Percentiles rank a stretch among this genome's conserved stretches.
Conservation (phyloP, 2,329 filamentous ascomycete genomes). For the Colletotrichum brevisporum region DNA sequence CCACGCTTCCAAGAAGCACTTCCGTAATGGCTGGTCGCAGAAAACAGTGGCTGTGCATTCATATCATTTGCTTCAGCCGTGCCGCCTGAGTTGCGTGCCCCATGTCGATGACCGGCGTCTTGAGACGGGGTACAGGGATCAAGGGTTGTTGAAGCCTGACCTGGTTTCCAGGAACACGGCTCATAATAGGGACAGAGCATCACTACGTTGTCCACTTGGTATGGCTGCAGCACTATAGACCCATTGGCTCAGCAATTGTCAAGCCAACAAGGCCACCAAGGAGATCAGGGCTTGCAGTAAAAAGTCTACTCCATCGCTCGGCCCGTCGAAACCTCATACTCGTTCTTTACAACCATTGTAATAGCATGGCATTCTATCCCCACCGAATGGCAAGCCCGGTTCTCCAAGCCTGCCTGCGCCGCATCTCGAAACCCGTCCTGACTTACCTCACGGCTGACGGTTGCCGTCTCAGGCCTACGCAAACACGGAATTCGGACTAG, state of each 20-base stretch:
- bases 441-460: not conserved
- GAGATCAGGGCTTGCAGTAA: not conserved
- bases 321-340: not conserved
- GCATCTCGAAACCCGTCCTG: not conserved
- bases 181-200: not conserved
- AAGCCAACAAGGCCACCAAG: not conserved
- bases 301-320: not conserved
- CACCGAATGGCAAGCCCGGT: not conserved
- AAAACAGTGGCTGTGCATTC: not conserved
- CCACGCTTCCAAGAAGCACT: no score
- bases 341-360: not conserved
- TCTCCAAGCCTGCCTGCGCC: not conserved
- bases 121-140: constrained; percentile 17
- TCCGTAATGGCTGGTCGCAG: not conserved
- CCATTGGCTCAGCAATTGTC: no score
- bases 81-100: not conserved
- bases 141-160: not conserved
- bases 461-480: not conserved
- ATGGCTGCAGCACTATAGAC: not conserved
- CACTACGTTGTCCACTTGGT: not conserved
- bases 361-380: not conserved
- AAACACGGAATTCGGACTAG: not conserved
- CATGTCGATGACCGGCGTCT: not conserved
- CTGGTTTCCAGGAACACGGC: not conserved
- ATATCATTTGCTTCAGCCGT: not conserved